These are phyloP conservation scores for Rosa multiflora DNA, from an alignment of 306 rosid genomes.

Conservation along the genomic window DNA sequence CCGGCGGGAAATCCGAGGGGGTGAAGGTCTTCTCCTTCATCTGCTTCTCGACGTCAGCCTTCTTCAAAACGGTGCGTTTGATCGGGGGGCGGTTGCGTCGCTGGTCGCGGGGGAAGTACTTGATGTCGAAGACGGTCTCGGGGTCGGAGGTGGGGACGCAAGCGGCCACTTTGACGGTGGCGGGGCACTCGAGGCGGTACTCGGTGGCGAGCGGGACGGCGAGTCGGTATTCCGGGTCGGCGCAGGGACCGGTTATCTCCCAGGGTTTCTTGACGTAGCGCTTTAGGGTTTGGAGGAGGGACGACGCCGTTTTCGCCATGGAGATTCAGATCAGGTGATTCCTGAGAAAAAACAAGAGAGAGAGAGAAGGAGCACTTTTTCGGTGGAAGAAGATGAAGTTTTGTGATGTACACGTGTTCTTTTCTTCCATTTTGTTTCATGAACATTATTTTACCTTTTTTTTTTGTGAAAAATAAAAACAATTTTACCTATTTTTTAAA, in stretches of 20 bases:
- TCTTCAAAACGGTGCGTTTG: conserved; percentile 60
- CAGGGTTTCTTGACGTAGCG: conserved; percentile 87
- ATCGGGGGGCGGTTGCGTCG: conserved; percentile 96
- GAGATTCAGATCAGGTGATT: neutral
- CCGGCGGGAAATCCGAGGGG: conserved; percentile 64
- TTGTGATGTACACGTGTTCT: conserved; percentile 1
- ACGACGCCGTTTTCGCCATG: conserved; percentile 37
- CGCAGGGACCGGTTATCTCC: conserved; percentile 94
- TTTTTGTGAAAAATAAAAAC: too few species aligned
- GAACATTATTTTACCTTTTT: too few species aligned
- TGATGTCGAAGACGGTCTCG: conserved; percentile 83
- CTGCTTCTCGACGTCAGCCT: conserved; percentile 56
- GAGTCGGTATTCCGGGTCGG: conserved; percentile 63
- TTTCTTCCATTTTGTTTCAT: neutral
- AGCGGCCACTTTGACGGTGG: conserved; percentile 47
- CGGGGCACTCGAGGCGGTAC: conserved; percentile 79
- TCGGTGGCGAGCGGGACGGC: conserved; percentile 68
- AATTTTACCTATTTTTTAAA: too few species aligned
- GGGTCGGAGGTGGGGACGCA: conserved; percentile 69
- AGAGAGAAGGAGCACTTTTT: too few species aligned
- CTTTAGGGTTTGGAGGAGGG: conserved; percentile 52
- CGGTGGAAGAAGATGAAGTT: neutral
- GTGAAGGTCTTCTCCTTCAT: conserved; percentile 55
- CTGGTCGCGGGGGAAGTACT: conserved; percentile 80
- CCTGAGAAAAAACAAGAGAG: too few species aligned